Evolutionary conservation across 2,329 filamentous ascomycete genomes (phyloP).

Genomic region (Ceratocystis papillata): DNA sequence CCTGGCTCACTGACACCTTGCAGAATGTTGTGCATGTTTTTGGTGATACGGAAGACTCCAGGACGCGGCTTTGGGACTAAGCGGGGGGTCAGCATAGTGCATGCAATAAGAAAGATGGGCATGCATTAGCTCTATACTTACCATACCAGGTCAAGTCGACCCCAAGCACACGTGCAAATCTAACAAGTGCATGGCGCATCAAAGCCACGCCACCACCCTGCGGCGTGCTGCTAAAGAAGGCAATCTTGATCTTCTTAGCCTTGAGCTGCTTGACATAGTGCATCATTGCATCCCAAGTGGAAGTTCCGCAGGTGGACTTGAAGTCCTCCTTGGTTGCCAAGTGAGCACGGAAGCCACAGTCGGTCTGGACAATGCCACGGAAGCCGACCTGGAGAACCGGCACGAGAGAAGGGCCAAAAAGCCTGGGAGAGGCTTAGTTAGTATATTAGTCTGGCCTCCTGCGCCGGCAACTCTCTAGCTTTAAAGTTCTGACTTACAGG

Average conservation of each 20-base stretch:
- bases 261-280: conserved; percentile 54
- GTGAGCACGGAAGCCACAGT: conserved; percentile 52
- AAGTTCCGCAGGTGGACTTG: conserved; percentile 46
- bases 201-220: conserved; percentile 74
- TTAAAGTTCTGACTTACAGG: conserved; percentile 40
- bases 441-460: not conserved
- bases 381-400: conserved; percentile 59
- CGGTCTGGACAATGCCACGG: conserved; percentile 59
- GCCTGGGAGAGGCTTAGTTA: conserved; percentile 34
- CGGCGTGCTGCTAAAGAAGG: conserved; percentile 70
- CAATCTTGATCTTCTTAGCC: conserved; percentile 53
- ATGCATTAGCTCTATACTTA: conserved; percentile 29
- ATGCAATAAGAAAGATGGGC: not conserved
- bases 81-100: not conserved
- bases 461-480: not conserved
- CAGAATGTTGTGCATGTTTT: conserved; percentile 80
- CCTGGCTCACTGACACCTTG: conserved; percentile 61
- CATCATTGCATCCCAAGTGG: conserved; percentile 56
- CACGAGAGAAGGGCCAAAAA: conserved; percentile 61
- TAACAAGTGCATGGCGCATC: conserved; percentile 68
- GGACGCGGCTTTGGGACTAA: conserved; percentile 66
- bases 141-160: conserved; percentile 65
- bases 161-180: conserved; percentile 55
- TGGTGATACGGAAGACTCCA: conserved; percentile 71
- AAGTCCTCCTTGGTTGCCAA: conserved; percentile 49